Evolutionary conservation across 208 protist species (phyloP).

Genomic region (Leishmania tropica): DNA sequence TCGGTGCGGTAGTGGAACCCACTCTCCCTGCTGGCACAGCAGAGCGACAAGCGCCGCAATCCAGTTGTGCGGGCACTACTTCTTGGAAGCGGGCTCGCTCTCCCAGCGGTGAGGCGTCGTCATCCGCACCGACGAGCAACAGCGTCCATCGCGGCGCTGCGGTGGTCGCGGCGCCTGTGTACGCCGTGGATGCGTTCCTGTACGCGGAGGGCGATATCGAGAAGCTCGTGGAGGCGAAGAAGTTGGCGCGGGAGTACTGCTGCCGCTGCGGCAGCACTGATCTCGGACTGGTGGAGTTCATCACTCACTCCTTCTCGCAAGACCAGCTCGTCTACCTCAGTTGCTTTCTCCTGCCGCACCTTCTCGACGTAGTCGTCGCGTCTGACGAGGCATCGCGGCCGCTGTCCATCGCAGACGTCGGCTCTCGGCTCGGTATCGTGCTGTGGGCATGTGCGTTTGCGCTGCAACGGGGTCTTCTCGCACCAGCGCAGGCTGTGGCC

Average conservation of each 20-base stretch:
- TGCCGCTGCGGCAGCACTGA: slow-evolving; percentile 55
- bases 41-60: neutral
- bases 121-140: neutral
- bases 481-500: slow-evolving; percentile 1
- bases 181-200: slow-evolving; percentile 77
- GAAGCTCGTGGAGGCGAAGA: slow-evolving; percentile 42
- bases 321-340: slow-evolving; percentile 81
- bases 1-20: slow-evolving; percentile 48
- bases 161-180: slow-evolving; percentile 35
- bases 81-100: slow-evolving; percentile 24
- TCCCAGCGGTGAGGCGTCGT: neutral
- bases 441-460: slow-evolving; percentile 67
- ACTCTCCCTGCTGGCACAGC: slow-evolving; percentile 10
- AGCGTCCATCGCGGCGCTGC: neutral
- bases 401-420: slow-evolving; percentile 60
- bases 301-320: slow-evolving; percentile 86
- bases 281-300: slow-evolving; percentile 66
- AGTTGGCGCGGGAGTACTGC: slow-evolving; percentile 74
- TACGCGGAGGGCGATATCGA: slow-evolving; percentile 77
- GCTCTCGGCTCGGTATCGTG: slow-evolving; percentile 79
- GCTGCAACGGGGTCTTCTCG: slow-evolving; percentile 36
- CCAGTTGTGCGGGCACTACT: neutral
- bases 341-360: slow-evolving; percentile 60
- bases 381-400: slow-evolving; percentile 4
- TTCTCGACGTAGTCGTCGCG: slow-evolving; percentile 2